Conservation (phyloP, 306 rosid species). For the Cicer judaicum region DNA sequence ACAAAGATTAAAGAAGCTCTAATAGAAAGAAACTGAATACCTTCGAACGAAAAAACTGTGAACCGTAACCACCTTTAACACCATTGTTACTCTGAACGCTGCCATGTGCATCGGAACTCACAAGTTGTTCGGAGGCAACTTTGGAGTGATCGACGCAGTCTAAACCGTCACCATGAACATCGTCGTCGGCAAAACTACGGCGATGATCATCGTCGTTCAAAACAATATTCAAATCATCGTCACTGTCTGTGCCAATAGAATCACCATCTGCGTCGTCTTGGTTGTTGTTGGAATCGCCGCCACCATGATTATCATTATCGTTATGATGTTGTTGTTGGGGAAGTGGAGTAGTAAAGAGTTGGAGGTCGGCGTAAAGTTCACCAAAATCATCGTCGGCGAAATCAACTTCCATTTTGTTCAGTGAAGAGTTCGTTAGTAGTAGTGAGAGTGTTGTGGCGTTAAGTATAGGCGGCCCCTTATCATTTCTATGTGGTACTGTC, state of each 20-base stretch:
- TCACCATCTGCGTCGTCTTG: conserved; percentile 32
- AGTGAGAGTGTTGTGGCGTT: not conserved
- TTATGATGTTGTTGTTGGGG: not conserved
- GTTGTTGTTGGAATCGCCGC: conserved; percentile 12
- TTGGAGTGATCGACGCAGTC: conserved; percentile 16
- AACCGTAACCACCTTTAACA: conserved; percentile 35
- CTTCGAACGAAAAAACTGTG: conserved; percentile 45
- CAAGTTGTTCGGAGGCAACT: conserved; percentile 28
- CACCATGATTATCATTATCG: not conserved
- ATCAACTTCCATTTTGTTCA: not conserved
- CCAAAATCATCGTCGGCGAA: conserved; percentile 18
- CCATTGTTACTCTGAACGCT: conserved; percentile 5
- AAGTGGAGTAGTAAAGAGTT: not conserved
- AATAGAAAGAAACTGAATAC: conserved; percentile 13
- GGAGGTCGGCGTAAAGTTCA: conserved; percentile 33
- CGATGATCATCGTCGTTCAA: conserved; percentile 59
- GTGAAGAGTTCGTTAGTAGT: not conserved
- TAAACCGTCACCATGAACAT: not conserved
- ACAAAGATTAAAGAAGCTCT: not conserved
- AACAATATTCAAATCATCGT: conserved; percentile 63
- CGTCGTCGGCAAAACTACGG: conserved; percentile 24
- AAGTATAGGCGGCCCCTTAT: conserved; percentile 1
- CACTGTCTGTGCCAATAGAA: conserved; percentile 57
- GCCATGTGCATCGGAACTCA: not conserved
- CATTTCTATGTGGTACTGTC: not conserved